Conservation (phyloP, 2,329 filamentous ascomycete genomes). For the Clarireedia sp. region DNA sequence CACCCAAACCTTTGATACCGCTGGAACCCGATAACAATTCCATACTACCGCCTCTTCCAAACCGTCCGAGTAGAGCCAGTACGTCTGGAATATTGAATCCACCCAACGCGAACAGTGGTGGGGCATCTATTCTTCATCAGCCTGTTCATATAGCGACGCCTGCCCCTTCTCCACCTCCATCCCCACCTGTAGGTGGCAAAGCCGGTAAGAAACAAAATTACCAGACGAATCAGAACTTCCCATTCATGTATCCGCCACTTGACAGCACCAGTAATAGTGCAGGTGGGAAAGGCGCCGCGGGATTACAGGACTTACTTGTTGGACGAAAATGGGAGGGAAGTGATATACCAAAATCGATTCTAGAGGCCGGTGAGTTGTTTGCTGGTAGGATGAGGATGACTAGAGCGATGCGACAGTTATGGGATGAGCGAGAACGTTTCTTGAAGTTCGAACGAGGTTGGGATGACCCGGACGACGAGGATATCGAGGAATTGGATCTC, state of each 20-base stretch:
- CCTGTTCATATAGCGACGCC: constrained; percentile 98
- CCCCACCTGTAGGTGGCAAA: constrained; percentile 78
- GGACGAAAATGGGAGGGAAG: constrained; percentile 88
- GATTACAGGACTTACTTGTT: constrained; percentile 70
- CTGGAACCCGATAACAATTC: constrained; percentile 87
- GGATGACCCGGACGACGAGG: constrained; percentile 43
- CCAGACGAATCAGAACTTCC: constrained; percentile 97
- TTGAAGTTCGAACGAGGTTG: constrained; percentile 90
- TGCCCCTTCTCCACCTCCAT: constrained; percentile 89
- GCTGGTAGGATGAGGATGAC: constrained; percentile 86
- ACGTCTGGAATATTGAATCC: constrained; percentile 55
- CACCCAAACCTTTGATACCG: constrained; percentile 73
- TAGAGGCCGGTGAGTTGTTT: constrained; percentile 91
- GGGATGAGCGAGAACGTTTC: constrained; percentile 87
- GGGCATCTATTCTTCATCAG: constrained; percentile 82
- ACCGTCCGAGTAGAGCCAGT: constrained; percentile 57
- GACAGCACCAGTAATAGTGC: constrained; percentile 83
- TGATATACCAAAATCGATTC: constrained; percentile 86
- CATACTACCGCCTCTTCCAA: constrained; percentile 76
- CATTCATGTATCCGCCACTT: constrained; percentile 91
- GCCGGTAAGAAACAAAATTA: constrained; percentile 98
- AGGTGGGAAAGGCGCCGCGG: constrained; percentile 79
- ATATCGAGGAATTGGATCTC: constrained; percentile 35
- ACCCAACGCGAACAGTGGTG: constrained; percentile 46
- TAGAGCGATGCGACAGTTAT: constrained; percentile 82